These are phyloP conservation scores for Thielaviopsis punctulata DNA, from an alignment of 2,329 filamentous ascomycete genomes.

Conservation along the genomic window DNA sequence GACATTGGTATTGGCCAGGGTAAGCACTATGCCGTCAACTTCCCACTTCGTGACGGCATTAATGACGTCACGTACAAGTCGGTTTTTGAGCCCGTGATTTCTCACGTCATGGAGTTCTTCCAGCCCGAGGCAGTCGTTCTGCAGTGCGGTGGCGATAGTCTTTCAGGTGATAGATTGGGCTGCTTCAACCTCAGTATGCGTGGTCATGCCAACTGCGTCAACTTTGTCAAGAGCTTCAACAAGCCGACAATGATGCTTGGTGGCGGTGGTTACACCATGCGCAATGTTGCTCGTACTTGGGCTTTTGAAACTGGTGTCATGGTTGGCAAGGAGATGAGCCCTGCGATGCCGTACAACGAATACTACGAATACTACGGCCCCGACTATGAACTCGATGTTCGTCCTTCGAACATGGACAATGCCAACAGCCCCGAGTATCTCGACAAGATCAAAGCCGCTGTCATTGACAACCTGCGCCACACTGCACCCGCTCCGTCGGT, in stretches of 20 bases:
- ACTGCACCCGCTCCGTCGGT: constrained; percentile 77
- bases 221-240: constrained; percentile 72
- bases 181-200: constrained; percentile 97
- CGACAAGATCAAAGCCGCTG: constrained; percentile 61
- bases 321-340: constrained; percentile 64
- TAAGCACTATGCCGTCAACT: constrained; percentile 81
- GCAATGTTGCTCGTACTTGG: constrained; percentile 94
- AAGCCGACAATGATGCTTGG: constrained; percentile 84
- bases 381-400: constrained; percentile 80
- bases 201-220: constrained; percentile 86
- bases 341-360: constrained; percentile 85
- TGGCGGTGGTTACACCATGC: constrained; percentile 90
- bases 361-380: constrained; percentile 92
- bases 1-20: constrained; percentile 77
- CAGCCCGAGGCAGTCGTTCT: constrained; percentile 83
- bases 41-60: constrained; percentile 80
- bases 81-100: constrained; percentile 82
- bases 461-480: constrained; percentile 75
- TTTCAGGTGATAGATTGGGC: constrained; percentile 84
- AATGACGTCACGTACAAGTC: constrained; percentile 77
- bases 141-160: constrained; percentile 87
- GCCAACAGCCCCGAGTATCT: constrained; percentile 72
- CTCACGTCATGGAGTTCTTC: constrained; percentile 73
- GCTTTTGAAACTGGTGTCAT: constrained; percentile 88
- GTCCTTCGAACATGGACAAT: constrained; percentile 78